These are phyloP conservation scores for Hawksworthiomyces lignivorus DNA, from an alignment of 2,329 filamentous ascomycete genomes.

Conservation along the genomic window DNA sequence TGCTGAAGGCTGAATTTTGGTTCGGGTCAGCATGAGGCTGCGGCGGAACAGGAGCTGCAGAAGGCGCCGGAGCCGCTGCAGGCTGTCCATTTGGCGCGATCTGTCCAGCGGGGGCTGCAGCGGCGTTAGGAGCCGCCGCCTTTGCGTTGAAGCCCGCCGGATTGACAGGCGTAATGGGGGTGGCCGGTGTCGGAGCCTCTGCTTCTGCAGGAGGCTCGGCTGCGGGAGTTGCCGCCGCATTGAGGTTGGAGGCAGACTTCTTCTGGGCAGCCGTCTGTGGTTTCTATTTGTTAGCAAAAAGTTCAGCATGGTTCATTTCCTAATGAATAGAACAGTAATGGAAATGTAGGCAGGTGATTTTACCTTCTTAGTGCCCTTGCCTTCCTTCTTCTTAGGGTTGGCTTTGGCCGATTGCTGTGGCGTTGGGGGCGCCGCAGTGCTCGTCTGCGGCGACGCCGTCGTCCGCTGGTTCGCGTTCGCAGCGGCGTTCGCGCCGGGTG, in stretches of 20 bases:
- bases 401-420: constrained; percentile 66
- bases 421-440: constrained; percentile 64
- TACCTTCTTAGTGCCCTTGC: constrained; percentile 62
- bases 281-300: constrained; percentile 14
- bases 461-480: constrained; percentile 44
- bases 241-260: constrained; percentile 52
- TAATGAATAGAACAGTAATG: background rate
- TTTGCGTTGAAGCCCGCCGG: constrained; percentile 40
- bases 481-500: constrained; percentile 35
- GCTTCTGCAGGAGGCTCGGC: constrained; percentile 48
- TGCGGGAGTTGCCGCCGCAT: constrained; percentile 46
- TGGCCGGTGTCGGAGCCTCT: constrained; percentile 53
- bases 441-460: constrained; percentile 55
- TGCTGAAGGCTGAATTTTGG: constrained; percentile 34
- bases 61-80: constrained; percentile 35
- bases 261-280: constrained; percentile 49
- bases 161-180: constrained; percentile 55
- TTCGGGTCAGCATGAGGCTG: constrained; percentile 39
- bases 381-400: constrained; percentile 70
- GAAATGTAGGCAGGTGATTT: constrained; percentile 17
- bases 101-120: constrained; percentile 18
- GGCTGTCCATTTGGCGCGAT: constrained; percentile 35
- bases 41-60: constrained; percentile 35
- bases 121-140: constrained; percentile 30
- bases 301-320: no score